phyloP scores from a whole-genome alignment of 1,284 basidiomycete genomes.

The Salmacisia buchloeana region DNA sequence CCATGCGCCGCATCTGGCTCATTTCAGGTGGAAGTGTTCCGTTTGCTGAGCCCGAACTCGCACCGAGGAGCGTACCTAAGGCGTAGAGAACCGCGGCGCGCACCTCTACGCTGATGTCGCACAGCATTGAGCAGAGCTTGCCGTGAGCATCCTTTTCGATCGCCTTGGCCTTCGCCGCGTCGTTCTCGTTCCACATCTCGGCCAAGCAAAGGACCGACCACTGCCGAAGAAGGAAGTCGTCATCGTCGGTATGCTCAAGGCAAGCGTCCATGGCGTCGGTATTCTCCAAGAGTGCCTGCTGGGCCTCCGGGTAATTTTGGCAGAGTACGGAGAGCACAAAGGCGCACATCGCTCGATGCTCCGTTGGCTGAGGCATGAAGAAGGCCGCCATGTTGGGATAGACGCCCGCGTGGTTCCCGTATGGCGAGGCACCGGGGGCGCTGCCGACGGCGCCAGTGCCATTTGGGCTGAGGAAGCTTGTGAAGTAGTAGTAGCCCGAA shows the following conservation, averaged over 20 bases:
- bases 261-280: conserved; percentile 86
- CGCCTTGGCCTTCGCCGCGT: conserved; percentile 81
- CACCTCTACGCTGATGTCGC: conserved; percentile 88
- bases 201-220: conserved; percentile 92
- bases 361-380: conserved; percentile 78
- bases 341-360: conserved; percentile 98
- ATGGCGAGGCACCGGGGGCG: conserved; percentile 35
- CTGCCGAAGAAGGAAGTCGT: conserved; percentile 85
- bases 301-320: conserved; percentile 78
- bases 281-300: conserved; percentile 70
- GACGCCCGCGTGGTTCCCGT: background rate
- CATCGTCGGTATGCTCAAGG: conserved; percentile 71
- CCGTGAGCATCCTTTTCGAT: conserved; percentile 78
- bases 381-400: conserved; percentile 18
- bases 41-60: conserved; percentile 43
- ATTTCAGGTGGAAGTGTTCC: background rate
- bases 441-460: conserved; percentile 16
- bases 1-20: conserved; percentile 8
- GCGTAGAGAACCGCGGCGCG: conserved; percentile 85
- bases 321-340: conserved; percentile 92
- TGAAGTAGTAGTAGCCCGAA: conserved; percentile 49
- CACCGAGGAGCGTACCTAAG: conserved; percentile 86
- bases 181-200: conserved; percentile 89
- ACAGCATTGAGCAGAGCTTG: conserved; percentile 72
- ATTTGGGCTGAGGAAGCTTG: conserved; percentile 37